These are phyloP conservation scores for Ceratocystis lukuohia DNA, from an alignment of 2,329 filamentous ascomycete genomes.

Conservation along the genomic window DNA sequence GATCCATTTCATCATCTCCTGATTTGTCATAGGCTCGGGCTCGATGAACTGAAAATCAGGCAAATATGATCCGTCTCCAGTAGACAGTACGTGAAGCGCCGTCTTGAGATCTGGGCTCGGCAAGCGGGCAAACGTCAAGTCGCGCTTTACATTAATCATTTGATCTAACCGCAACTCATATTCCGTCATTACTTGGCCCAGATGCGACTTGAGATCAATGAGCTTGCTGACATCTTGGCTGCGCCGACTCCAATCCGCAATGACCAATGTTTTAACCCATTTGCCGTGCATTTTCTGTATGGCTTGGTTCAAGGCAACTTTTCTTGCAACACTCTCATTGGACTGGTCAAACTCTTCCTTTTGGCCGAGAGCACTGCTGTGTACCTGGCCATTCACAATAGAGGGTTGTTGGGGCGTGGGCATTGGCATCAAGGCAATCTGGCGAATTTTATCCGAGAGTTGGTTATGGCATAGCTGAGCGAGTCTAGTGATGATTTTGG, in stretches of 20 bases:
- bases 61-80: slow-evolving; percentile 63
- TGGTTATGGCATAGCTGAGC: slow-evolving; percentile 74
- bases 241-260: slow-evolving; percentile 79
- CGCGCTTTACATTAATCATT: slow-evolving; percentile 59
- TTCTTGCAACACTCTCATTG: slow-evolving; percentile 59
- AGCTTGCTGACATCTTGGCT: slow-evolving; percentile 68
- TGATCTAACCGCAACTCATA: slow-evolving; percentile 49
- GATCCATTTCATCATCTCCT: slow-evolving; percentile 60
- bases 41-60: slow-evolving; percentile 71
- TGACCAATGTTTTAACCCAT: slow-evolving; percentile 85
- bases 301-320: slow-evolving; percentile 60
- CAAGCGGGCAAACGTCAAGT: slow-evolving; percentile 58
- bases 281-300: slow-evolving; percentile 66
- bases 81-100: slow-evolving; percentile 71
- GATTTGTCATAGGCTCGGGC: slow-evolving; percentile 54
- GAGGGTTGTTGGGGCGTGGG: slow-evolving; percentile 27
- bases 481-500: slow-evolving; percentile 60
- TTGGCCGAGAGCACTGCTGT: slow-evolving; percentile 21
- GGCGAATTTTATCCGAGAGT: slow-evolving; percentile 54
- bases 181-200: slow-evolving; percentile 47
- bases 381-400: slow-evolving; percentile 36
- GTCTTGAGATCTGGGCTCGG: slow-evolving; percentile 86
- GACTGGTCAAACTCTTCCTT: slow-evolving; percentile 37
- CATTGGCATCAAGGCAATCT: slow-evolving; percentile 55
- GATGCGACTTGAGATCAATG: slow-evolving; percentile 71